Base-by-base conservation (phyloP, 1,139 yeast species). In the Yamadazyma spencermartinsiae region DNA sequence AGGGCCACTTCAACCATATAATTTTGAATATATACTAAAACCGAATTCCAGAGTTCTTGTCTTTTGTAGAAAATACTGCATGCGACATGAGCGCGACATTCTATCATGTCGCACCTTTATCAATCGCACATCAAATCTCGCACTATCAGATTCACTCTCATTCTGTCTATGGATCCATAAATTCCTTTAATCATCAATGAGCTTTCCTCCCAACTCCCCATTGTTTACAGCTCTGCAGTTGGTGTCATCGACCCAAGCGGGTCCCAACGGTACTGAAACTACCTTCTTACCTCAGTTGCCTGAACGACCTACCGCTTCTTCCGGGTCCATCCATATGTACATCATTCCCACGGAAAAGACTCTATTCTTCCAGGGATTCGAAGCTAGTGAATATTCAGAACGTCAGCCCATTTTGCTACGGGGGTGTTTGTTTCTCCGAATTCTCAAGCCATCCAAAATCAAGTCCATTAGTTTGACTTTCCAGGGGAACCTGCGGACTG, bases 321-420 rank as follows among this genome's bases (percentile, higher is more conserved):
- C 80, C 0, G 65, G 69, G 3, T 70, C 81, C 3, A 61, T 77
- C 18, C 75, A 73, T 46, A 52, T 79, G 26, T 79, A 74, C 46
- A 65, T 83, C 19, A 70, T 80, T 5, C 76, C 90, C 14, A 88
- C 96, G 0, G 98, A 90, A 58, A 86, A 86, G 31, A 80, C 75
- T 23, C 63, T 90, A 11, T 90, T 82, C 52, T 74, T 90, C 14
- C 90, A 86, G 54, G 98, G 98, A 0, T 89, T 87, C 56, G 80
- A 79, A 16, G 65, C 77, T 1, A 65, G 74, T 11, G 95, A 87
- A 54, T 79, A 76, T 49, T 64, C 66, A 21, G 82, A 80, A 21
- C 68, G 85, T 35, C 88, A 95, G 4, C 96, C 98, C 0, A 79
- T 95, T 2, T 64, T 92, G 37, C 70, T 92, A 31, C 71, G 98